Evolutionary conservation across 495 filamentous ascomycete species (phyloP).

Genomic region (Niebla homalea): DNA sequence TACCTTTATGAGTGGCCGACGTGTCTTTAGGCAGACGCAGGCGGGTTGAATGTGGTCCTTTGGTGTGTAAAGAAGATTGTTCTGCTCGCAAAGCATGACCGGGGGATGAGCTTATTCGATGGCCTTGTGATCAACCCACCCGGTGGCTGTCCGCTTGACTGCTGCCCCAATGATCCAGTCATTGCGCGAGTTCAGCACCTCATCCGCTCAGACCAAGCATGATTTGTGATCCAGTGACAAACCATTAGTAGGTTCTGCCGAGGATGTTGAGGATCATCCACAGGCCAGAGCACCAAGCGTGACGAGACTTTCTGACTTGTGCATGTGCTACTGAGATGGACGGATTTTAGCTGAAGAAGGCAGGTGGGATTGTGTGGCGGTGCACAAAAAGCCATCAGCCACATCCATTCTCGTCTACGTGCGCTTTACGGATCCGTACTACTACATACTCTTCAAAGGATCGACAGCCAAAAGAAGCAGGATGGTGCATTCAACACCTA

Average conservation of each 20-base stretch:
- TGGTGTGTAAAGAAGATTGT: background rate
- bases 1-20: background rate
- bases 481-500: background rate
- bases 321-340: no score
- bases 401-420: background rate
- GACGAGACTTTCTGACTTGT: no score
- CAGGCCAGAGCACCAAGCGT: no score
- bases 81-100: background rate
- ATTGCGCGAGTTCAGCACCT: no score
- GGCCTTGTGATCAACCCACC: no score
- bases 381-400: background rate
- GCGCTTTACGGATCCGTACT: background rate
- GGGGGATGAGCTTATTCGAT: background rate
- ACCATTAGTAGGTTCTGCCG: no score
- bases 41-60: background rate
- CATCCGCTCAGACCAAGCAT: no score
- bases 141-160: no score
- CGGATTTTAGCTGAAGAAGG: background rate
- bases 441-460: background rate
- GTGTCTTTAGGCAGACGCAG: background rate
- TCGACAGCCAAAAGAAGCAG: background rate
- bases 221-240: no score
- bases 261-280: no score
- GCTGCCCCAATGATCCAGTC: no score
- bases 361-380: background rate